Base-by-base conservation (phyloP, 2,329 filamentous ascomycete genomes). In the Aulographum hederae region DNA sequence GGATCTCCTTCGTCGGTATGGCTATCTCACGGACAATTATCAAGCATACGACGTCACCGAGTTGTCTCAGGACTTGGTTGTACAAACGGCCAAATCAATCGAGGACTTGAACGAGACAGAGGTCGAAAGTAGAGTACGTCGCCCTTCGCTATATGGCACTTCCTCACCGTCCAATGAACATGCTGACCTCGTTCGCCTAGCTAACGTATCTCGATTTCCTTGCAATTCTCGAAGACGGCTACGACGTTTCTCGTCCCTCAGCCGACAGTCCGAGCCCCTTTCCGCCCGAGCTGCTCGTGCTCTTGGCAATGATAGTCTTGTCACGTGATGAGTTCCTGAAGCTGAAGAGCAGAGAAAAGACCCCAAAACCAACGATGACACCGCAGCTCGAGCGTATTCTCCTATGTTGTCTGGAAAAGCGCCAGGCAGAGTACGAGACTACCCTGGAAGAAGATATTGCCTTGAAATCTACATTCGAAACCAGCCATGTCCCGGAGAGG, bases 21-120 rank as follows among this genome's bases (percentile, higher is more conserved):
- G 85, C 13, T 93, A 92, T 44, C 71, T 84, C n/a, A 86, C 81
- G 0, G 56, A 68, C 18, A 75, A 74, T 40, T 85, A 93, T 43
- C 58, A 71, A 6, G 63, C 73, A 26, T 82, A 84, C 50, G 82
- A 93, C 42, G 80, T 92, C 1, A 76, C 80, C 1, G 85, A 94
- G 48, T 54, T 93, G 20, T 62, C 77, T 0, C 69, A 75, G n/a
- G n/a, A n/a, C n/a, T n/a, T n/a, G n/a, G n/a, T n/a, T n/a, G n/a
- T n/a, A 11, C 6, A 12, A 6, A 18, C 11, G 6, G 32, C 27
- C 27, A 32, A 12, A 17, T 15, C 6, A 42, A 15, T 36, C 37
- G 31, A 39, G 15, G 16, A 40, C 48, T 2, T 12, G 40, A 51
- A 42, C 46, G 23, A 67, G 16, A 53, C 60, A 28, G 61, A 79